Conservation (phyloP, 2,329 filamentous ascomycete genomes). For the Davidsoniella virescens region DNA sequence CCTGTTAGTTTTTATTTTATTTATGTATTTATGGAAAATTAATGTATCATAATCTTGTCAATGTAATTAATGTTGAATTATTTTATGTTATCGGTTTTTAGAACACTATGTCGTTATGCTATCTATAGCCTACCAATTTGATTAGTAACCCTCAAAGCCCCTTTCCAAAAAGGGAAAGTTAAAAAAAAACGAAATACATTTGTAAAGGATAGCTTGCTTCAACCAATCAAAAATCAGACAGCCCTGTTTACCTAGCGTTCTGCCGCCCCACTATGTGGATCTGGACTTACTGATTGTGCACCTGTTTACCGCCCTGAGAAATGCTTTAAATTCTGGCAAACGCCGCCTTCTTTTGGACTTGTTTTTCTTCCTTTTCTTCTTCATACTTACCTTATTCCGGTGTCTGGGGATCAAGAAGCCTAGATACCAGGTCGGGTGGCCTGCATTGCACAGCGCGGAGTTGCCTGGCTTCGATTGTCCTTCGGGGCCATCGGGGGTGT, state of each 20-base stretch:
- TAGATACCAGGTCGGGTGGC: conserved; percentile 26
- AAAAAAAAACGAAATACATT: too few species aligned
- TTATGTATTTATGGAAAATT: too few species aligned
- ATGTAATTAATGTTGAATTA: too few species aligned
- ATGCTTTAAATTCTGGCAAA: conserved; percentile 19
- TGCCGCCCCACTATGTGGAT: not conserved
- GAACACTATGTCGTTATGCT: not conserved
- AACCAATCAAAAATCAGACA: not conserved
- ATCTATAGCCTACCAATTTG: not conserved
- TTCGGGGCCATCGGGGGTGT: conserved; percentile 33
- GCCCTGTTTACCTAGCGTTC: not conserved
- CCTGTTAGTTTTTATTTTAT: too few species aligned
- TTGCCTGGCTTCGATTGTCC: conserved; percentile 32
- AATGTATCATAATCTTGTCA: too few species aligned
- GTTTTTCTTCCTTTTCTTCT: conserved; percentile 23
- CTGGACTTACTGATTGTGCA: not conserved
- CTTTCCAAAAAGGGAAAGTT: too few species aligned
- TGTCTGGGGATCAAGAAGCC: conserved; percentile 28
- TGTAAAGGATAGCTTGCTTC: not conserved
- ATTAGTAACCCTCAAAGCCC: not conserved
- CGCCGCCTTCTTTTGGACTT: conserved; percentile 13
- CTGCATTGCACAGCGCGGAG: conserved; percentile 39
- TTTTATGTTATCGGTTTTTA: too few species aligned
- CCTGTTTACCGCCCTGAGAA: not conserved
- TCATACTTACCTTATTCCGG: conserved; percentile 37